phyloP scores from a whole-genome alignment of 2,329 filamentous ascomycete species.

The Phialocephala subalpina region DNA sequence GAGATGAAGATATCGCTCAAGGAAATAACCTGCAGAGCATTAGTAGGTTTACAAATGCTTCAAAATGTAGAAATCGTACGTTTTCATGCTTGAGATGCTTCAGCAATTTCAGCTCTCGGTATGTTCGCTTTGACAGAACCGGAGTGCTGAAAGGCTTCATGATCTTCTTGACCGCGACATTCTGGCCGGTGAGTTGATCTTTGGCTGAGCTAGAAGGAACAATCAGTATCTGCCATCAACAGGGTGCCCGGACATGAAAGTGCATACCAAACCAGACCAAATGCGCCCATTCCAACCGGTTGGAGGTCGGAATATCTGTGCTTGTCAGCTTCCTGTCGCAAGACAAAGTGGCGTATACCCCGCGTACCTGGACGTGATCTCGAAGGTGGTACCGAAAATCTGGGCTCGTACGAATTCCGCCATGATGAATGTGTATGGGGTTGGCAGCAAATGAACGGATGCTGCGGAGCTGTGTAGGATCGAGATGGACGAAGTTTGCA shows the following conservation, averaged over 20 bases:
- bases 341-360: constrained; percentile 24
- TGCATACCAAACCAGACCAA: constrained; percentile 93
- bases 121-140: constrained; percentile 95
- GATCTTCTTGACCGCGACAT: constrained; percentile 99
- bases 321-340: constrained; percentile 31
- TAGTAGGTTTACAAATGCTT: constrained; percentile 28
- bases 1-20: constrained; percentile 99
- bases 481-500: background rate
- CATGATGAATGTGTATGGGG: constrained; percentile 67
- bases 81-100: constrained; percentile 98
- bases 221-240: constrained; percentile 29
- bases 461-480: background rate
- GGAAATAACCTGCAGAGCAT: constrained; percentile 79
- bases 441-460: constrained; percentile 1
- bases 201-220: constrained; percentile 80
- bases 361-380: constrained; percentile 94
- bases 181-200: constrained; percentile 96
- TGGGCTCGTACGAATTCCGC: constrained; percentile 99
- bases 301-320: constrained; percentile 95
- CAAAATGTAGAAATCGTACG: constrained; percentile 55
- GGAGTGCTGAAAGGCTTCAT: constrained; percentile 99
- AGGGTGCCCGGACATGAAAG: constrained; percentile 1
- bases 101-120: constrained; percentile 94
- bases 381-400: constrained; percentile 99
- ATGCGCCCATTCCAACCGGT: constrained; percentile 98